Conservation (phyloP, 805 yeast species). For the Candida khao-thaluensis region DNA sequence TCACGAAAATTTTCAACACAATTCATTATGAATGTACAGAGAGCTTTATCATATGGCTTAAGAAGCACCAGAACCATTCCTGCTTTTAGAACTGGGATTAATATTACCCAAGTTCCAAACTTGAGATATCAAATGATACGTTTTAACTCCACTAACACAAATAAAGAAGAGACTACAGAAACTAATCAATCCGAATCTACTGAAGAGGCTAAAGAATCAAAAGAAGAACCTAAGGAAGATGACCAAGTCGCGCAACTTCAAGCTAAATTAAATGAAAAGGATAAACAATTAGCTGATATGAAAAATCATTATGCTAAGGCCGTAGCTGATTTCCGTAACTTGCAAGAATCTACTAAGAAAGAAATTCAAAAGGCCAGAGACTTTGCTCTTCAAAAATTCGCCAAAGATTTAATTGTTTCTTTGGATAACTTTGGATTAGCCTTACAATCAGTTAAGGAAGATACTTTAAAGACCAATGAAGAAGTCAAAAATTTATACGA, state of each 20-base stretch:
- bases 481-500: constrained; percentile 77
- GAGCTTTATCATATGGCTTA: constrained; percentile 4
- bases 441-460: constrained; percentile 65
- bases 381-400: constrained; percentile 88
- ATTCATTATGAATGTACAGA: constrained; percentile 1
- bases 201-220: constrained; percentile 4
- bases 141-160: constrained; percentile 1
- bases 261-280: constrained; percentile 57
- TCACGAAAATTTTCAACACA: constrained; percentile 6
- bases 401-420: constrained; percentile 84
- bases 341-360: constrained; percentile 85
- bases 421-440: constrained; percentile 91
- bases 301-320: constrained; percentile 82
- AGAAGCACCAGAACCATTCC: background rate
- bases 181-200: background rate
- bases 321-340: constrained; percentile 88
- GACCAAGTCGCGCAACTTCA: constrained; percentile 37
- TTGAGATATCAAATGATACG: constrained; percentile 1
- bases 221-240: constrained; percentile 12
- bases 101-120: background rate
- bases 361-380: constrained; percentile 86
- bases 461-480: constrained; percentile 53
- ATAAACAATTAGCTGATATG: constrained; percentile 73
- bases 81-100: background rate
- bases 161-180: background rate